Conservation (phyloP, 305 asterid species). For the Solanum hybrid region DNA sequence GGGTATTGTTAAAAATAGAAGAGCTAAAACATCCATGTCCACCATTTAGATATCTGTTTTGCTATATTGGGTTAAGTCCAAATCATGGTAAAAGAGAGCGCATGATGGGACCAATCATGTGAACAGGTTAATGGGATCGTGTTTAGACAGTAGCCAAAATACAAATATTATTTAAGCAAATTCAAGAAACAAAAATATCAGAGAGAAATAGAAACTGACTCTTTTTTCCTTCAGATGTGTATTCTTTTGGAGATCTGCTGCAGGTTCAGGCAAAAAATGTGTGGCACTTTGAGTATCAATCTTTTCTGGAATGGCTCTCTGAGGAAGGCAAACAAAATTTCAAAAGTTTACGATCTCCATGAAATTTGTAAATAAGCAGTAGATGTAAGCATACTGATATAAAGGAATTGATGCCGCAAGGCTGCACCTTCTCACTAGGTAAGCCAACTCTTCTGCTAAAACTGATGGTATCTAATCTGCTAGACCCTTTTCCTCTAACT, state of each 20-base stretch:
- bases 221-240: slow-evolving; percentile 26
- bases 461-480: slow-evolving; percentile 34
- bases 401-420: background rate
- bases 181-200: background rate
- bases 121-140: background rate
- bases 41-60: background rate
- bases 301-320: slow-evolving; percentile 41
- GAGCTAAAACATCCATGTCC: background rate
- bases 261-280: slow-evolving; percentile 22
- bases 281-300: slow-evolving; percentile 26
- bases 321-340: slow-evolving; percentile 20
- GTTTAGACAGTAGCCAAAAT: background rate
- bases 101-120: background rate
- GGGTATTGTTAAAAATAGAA: background rate
- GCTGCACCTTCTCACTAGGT: slow-evolving; percentile 44
- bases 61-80: background rate
- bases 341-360: slow-evolving; percentile 15
- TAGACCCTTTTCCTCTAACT: slow-evolving; percentile 27
- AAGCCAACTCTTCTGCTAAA: slow-evolving; percentile 36
- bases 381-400: slow-evolving; percentile 5
- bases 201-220: slow-evolving; percentile 35
- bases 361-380: slow-evolving; percentile 2
- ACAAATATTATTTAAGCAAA: background rate
- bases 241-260: slow-evolving; percentile 16
- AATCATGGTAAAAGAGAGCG: background rate